Percentiles rank a stretch among this genome's conserved stretches.
Conservation (phyloP, 148 eudicot genomes). For the Nyssa sinensis region DNA sequence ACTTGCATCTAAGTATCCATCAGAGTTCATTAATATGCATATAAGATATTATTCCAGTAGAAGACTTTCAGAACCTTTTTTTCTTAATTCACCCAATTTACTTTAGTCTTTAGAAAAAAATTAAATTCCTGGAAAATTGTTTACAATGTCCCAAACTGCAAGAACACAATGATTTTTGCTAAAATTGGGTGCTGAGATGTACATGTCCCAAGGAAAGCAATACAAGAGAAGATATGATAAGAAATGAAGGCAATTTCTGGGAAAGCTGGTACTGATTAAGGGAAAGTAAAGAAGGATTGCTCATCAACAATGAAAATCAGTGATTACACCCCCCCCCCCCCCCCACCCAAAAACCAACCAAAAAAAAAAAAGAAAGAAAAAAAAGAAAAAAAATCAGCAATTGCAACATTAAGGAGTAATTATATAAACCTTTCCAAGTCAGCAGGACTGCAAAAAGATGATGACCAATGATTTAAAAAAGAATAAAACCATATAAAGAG, state of each 20-base stretch:
- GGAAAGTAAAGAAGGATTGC: not conserved
- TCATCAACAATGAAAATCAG: not conserved
- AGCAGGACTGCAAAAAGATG: too few relatives aligned
- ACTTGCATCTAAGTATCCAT: not conserved
- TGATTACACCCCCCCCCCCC: conserved; percentile 8
- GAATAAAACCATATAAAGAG: not conserved
- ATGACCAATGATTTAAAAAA: not conserved
- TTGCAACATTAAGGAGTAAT: too few relatives aligned
- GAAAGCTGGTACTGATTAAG: not conserved
- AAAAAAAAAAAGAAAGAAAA: too few relatives aligned
- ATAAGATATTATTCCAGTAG: too few relatives aligned
- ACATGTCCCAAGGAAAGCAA: too few relatives aligned
- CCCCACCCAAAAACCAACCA: too few relatives aligned
- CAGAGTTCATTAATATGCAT: not conserved
- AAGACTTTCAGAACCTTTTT: too few relatives aligned
- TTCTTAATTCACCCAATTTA: not conserved
- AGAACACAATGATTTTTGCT: not conserved
- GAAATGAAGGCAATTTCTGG: not conserved
- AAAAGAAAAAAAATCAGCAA: too few relatives aligned
- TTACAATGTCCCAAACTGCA: not conserved
- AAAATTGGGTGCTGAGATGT: too few relatives aligned
- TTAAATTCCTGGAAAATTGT: not conserved
- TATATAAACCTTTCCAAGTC: too few relatives aligned
- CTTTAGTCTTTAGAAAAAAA: not conserved
- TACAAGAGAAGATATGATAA: not conserved